These are phyloP conservation scores for Casuarina equisetifolia DNA, from an alignment of 306 rosid species.

Conservation along the genomic window DNA sequence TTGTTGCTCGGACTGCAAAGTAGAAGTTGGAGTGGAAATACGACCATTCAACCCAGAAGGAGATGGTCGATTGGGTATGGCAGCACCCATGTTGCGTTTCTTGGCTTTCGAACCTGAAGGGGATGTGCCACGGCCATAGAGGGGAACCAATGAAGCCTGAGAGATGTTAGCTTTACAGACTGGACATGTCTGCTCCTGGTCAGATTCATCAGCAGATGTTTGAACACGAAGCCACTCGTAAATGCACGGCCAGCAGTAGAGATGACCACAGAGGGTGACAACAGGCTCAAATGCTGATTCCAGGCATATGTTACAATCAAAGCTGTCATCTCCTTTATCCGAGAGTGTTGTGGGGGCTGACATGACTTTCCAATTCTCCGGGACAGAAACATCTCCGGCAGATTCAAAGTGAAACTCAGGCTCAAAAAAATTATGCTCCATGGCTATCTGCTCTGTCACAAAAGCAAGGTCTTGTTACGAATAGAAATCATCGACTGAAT, in stretches of 20 bases:
- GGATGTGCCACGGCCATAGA: conserved; percentile 72
- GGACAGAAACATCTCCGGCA: conserved; percentile 38
- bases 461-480: conserved; percentile 3
- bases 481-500: background rate
- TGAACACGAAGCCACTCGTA: conserved; percentile 80
- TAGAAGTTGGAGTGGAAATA: conserved; percentile 33
- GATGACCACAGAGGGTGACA: conserved; percentile 91
- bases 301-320: conserved; percentile 88
- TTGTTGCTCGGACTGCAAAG: conserved; percentile 40
- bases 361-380: conserved; percentile 53
- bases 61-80: conserved; percentile 69
- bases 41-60: conserved; percentile 41
- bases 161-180: conserved; percentile 81
- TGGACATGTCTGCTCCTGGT: conserved; percentile 61
- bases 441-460: conserved; percentile 34
- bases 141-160: conserved; percentile 69
- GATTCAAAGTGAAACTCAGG: conserved; percentile 47
- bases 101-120: conserved; percentile 46
- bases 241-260: conserved; percentile 94
- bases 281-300: conserved; percentile 86
- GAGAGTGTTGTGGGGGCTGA: conserved; percentile 34
- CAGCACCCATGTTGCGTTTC: conserved; percentile 47
- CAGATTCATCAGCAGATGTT: conserved; percentile 41
- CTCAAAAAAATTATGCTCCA: conserved; percentile 50
- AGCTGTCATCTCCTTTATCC: conserved; percentile 50